Conservation (phyloP, 768 basidiomycete genomes). For the Mycena epipterygia region DNA sequence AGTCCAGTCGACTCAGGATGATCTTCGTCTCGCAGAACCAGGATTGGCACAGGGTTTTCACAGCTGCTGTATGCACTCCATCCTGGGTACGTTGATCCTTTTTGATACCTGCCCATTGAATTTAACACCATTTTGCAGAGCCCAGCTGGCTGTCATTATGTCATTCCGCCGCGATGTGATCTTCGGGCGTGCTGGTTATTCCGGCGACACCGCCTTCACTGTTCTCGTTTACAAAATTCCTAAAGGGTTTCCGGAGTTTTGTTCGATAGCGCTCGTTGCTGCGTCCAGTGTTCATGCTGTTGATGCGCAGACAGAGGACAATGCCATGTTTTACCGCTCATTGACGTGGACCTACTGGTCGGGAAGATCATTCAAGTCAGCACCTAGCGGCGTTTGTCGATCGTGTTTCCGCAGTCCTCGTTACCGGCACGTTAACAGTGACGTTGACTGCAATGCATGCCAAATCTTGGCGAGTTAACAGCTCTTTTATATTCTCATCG, state of each 20-base stretch:
- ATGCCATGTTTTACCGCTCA: constrained; percentile 13
- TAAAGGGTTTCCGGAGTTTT: constrained; percentile 1
- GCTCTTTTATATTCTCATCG: not conserved
- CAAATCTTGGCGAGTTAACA: not conserved
- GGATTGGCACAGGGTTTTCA: constrained; percentile 4
- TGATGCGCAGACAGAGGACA: constrained; percentile 4
- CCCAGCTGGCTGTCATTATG: constrained; percentile 16
- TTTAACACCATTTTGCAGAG: constrained; percentile 25
- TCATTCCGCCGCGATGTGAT: constrained; percentile 13
- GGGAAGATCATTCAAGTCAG: constrained; percentile 21
- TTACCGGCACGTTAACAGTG: constrained; percentile 8
- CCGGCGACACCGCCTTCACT: constrained; percentile 8
- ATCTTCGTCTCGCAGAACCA: constrained; percentile 19
- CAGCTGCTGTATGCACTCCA: constrained; percentile 1
- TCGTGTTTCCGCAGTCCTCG: constrained; percentile 13
- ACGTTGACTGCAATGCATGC: not conserved
- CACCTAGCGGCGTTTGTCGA: constrained; percentile 5
- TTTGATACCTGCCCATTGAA: constrained; percentile 15
- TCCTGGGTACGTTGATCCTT: constrained; percentile 25
- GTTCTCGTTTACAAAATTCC: constrained; percentile 2
- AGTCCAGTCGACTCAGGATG: not conserved
- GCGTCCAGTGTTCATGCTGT: not conserved
- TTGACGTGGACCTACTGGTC: not conserved
- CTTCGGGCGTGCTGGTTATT: constrained; percentile 8
- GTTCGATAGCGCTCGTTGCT: not conserved